Evolutionary conservation across 192 early-diverging fungal genomes (phyloP).

Genomic region (Podila verticillata): DNA sequence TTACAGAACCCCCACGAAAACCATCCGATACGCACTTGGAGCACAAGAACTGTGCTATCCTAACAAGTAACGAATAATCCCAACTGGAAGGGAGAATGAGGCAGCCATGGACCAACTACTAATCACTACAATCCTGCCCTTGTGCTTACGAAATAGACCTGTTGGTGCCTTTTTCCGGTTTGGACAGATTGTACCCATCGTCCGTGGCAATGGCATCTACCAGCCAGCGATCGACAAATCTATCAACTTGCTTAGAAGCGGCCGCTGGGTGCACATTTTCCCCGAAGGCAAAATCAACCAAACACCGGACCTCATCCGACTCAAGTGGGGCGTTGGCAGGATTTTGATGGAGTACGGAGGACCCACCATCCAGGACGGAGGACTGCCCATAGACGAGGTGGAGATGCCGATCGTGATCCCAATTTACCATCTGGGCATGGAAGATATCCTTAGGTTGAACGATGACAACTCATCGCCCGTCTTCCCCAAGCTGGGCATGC

Average conservation of each 20-base stretch:
- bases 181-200: constrained; percentile 84
- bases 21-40: constrained; percentile 86
- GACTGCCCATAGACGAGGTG: constrained; percentile 54
- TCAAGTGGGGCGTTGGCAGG: constrained; percentile 90
- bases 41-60: constrained; percentile 88
- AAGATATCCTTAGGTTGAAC: constrained; percentile 65
- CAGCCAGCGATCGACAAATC: constrained; percentile 87
- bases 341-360: constrained; percentile 81
- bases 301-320: constrained; percentile 62
- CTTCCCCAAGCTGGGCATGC: constrained; percentile 62
- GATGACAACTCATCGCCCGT: constrained; percentile 58
- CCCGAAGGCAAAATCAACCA: constrained; percentile 85
- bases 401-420: constrained; percentile 52
- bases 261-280: constrained; percentile 91
- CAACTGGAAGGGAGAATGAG: neutral
- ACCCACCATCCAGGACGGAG: constrained; percentile 79
- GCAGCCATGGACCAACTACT: neutral
- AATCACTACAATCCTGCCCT: too few relatives aligned
- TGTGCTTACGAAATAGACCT: constrained; percentile 37
- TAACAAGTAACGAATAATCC: constrained; percentile 61
- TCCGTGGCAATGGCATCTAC: constrained; percentile 86
- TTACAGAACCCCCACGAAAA: constrained; percentile 53
- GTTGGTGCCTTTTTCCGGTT: constrained; percentile 74
- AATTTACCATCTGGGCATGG: constrained; percentile 61
- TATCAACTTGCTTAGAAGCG: constrained; percentile 69